A percentile compares a stretch with the other conserved stretches of the same genome.
Evolutionary conservation across 305 asterid species (phyloP).

Genomic region (Plantago coronopus): DNA sequence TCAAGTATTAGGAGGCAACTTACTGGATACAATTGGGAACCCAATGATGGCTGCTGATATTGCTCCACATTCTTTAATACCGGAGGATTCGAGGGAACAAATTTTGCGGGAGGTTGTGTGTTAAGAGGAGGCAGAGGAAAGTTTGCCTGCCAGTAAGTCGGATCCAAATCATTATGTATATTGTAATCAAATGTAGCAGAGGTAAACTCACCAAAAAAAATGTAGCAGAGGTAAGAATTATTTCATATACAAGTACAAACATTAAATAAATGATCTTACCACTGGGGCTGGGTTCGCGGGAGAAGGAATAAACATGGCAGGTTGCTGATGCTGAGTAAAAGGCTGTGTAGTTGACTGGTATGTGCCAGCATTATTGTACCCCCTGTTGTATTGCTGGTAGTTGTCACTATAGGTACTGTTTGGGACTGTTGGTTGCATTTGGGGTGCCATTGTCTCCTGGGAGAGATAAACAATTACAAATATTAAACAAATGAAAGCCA

Average conservation of each 20-base stretch:
- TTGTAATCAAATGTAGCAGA: conserved; percentile 19
- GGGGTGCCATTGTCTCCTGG: conserved; percentile 59
- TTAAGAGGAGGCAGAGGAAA: conserved; percentile 65
- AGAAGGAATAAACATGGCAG: conserved; percentile 76
- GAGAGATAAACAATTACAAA: conserved; percentile 15
- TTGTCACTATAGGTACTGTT: conserved; percentile 55
- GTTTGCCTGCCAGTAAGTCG: conserved; percentile 50
- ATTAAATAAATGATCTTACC: conserved; percentile 36
- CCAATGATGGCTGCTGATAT: conserved; percentile 93
- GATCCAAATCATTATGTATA: conserved; percentile 7
- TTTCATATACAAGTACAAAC: background rate
- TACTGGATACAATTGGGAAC: conserved; percentile 92
- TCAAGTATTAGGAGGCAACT: conserved; percentile 22
- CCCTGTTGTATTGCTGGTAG: conserved; percentile 59
- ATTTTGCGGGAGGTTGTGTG: conserved; percentile 66
- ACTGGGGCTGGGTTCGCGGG: conserved; percentile 50
- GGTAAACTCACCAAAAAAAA: too few relatives aligned
- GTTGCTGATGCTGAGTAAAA: conserved; percentile 34
- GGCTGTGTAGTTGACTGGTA: conserved; percentile 62
- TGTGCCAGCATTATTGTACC: conserved; percentile 44
- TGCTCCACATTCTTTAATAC: conserved; percentile 66
- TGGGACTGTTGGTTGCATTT: conserved; percentile 38
- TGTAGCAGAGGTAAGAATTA: background rate
- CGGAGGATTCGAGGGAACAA: conserved; percentile 85
- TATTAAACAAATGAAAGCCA: conserved; percentile 13